These are phyloP conservation scores for Abrus precatorius DNA, from an alignment of 306 rosid species.

Conservation along the genomic window DNA sequence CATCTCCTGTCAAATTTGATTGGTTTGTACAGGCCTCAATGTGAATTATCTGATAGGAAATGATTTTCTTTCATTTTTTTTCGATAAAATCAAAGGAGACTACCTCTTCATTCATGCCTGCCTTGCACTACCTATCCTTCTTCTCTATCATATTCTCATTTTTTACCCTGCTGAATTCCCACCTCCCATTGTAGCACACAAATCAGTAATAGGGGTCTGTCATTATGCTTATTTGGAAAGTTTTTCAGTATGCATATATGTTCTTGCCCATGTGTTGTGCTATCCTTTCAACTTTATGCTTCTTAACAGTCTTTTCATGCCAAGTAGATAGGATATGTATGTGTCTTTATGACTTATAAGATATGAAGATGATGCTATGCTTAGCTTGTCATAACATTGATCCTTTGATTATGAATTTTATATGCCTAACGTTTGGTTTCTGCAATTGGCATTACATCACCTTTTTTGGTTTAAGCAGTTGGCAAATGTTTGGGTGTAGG, in stretches of 20 bases:
- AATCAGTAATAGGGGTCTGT: not conserved
- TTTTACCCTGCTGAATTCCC: not conserved
- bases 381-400: not conserved
- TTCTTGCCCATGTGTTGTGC: not conserved
- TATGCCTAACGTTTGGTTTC: conserved; percentile 17
- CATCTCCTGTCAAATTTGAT: conserved; percentile 31
- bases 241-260: conserved; percentile 8
- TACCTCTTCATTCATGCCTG: not conserved
- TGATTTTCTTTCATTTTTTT: not conserved
- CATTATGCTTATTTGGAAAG: not conserved
- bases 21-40: conserved; percentile 36
- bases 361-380: not conserved
- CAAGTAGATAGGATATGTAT: not conserved
- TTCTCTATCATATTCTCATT: not conserved
- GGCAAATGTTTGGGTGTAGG: not conserved
- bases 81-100: not conserved
- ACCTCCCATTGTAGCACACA: not conserved
- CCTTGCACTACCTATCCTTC: too few relatives aligned
- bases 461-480: not conserved
- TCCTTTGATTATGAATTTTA: not conserved
- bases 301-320: not conserved
- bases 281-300: not conserved
- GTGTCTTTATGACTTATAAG: not conserved
- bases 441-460: conserved; percentile 4
- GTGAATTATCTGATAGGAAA: conserved; percentile 31